These are phyloP conservation scores for Orbilia brochopaga DNA, from an alignment of 2,329 filamentous ascomycete genomes.

Conservation along the genomic window DNA sequence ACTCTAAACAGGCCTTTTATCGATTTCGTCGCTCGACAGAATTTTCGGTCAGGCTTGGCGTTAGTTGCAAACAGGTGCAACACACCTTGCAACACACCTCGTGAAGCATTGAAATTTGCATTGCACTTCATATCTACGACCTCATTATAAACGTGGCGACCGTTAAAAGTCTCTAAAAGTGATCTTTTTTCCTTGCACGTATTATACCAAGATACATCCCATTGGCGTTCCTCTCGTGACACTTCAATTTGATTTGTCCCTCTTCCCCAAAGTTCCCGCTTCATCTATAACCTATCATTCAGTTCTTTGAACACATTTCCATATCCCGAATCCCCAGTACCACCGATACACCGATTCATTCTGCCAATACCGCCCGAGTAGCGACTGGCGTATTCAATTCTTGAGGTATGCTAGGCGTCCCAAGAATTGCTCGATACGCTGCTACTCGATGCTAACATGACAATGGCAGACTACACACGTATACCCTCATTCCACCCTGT, in stretches of 20 bases:
- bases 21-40: slow-evolving; percentile 30
- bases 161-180: slow-evolving; percentile 20
- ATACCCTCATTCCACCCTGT: slow-evolving; percentile 17
- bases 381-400: slow-evolving; percentile 45
- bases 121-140: slow-evolving; percentile 14
- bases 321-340: slow-evolving; percentile 7
- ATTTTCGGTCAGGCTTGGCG: slow-evolving; percentile 48
- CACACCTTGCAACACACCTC: slow-evolving; percentile 35
- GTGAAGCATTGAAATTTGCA: slow-evolving; percentile 13
- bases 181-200: slow-evolving; percentile 17
- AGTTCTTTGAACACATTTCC: slow-evolving; percentile 23
- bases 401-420: slow-evolving; percentile 51
- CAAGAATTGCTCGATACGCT: slow-evolving; percentile 48
- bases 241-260: no score
- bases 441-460: slow-evolving; percentile 50
- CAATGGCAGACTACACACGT: slow-evolving; percentile 36
- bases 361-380: slow-evolving; percentile 40
- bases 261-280: no score
- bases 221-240: no score
- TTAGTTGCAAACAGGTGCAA: slow-evolving; percentile 46
- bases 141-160: no score
- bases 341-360: slow-evolving; percentile 12
- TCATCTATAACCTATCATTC: no score
- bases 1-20: slow-evolving; percentile 2
- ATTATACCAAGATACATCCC: slow-evolving; percentile 45